Evolutionary conservation across 768 basidiomycete genomes (phyloP), one percentile per base, ranked within the genome.

Genomic region (Leccinum arenicola): DNA sequence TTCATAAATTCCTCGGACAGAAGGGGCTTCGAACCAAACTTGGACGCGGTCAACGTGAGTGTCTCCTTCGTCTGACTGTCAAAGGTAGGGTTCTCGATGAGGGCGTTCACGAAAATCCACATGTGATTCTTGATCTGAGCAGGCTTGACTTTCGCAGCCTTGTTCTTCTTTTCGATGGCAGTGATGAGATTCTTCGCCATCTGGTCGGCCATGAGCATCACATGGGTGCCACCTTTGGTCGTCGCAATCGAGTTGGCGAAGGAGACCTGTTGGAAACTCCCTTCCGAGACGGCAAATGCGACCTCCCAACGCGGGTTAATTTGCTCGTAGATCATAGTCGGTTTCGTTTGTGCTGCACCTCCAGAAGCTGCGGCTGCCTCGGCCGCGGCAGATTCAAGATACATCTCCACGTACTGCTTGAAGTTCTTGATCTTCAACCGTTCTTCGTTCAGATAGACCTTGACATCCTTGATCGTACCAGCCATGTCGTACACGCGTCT

Each of bases 11-110:
- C 95, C 54, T 98, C 96, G 2, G 89, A 84, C 12, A 98, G 68
- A 2, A 74, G 75, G 3, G 94, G 92, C 73, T 89, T 96, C 48
- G 89, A 89, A 10, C 95, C 93, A 69, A 98, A 99, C 74, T 96
- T 96, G 31, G 85, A 87, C 19, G 88, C 77, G 3, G 88, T 86
- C 49, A 98, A 76, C 1, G 95, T 98, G 64, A 99, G 76, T 4
- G 87, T 90, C 73, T 99, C 97, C 78, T 99, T 99, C 38, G 97
- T 98, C 74, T 99, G 97, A 81, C 93, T 95, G 81, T 99, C 96
- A 75, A 99, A 99, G 1, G 94, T 93, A 9, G 97, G 96, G 69
- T 99, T 99, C 77, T 96, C 95, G 64, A 99, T 88, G 60, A 97
- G 79, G 14, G 93, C 86, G 68, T 98, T 98, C 69, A 99, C 87